A percentile compares a stretch with the other conserved stretches of the same genome.
These are phyloP conservation scores for Jaapia argillacea DNA, from an alignment of 768 basidiomycete genomes.

Conservation along the genomic window DNA sequence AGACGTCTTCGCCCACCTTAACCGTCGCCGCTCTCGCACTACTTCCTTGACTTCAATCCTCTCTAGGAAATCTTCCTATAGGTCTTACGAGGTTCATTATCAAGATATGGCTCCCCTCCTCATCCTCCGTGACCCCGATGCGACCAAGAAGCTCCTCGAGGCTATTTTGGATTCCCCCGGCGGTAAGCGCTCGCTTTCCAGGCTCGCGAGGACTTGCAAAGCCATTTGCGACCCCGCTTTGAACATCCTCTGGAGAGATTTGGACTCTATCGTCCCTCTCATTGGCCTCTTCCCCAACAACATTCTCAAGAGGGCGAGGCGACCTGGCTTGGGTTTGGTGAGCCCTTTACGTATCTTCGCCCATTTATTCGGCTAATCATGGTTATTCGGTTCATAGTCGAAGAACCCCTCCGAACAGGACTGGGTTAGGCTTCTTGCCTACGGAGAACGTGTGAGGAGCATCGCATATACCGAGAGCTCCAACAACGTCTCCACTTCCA, in stretches of 20 bases:
- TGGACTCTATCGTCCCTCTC: slow-evolving; percentile 66
- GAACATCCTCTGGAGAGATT: slow-evolving; percentile 65
- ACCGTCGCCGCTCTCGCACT: slow-evolving; percentile 20
- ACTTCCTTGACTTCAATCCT: too few relatives aligned
- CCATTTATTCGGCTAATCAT: too few relatives aligned
- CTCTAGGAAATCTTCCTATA: slow-evolving; percentile 15
- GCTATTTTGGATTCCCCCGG: slow-evolving; percentile 45
- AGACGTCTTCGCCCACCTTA: too few relatives aligned
- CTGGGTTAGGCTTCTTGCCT: slow-evolving; percentile 57
- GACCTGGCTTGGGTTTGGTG: slow-evolving; percentile 71
- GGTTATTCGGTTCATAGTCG: slow-evolving; percentile 32
- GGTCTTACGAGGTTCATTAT: slow-evolving; percentile 35
- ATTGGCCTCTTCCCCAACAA: slow-evolving; percentile 61
- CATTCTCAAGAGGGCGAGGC: slow-evolving; percentile 58
- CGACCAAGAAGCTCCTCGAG: slow-evolving; percentile 41
- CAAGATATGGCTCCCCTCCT: slow-evolving; percentile 36
- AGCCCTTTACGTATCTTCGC: too few relatives aligned
- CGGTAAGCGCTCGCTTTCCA: slow-evolving; percentile 57
- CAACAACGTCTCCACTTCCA: slow-evolving; percentile 50
- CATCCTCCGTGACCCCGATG: slow-evolving; percentile 56
- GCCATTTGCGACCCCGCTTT: slow-evolving; percentile 67
- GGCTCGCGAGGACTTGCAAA: slow-evolving; percentile 67
- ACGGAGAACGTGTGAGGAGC: slow-evolving; percentile 58
- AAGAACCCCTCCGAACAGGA: slow-evolving; percentile 56
- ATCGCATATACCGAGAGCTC: slow-evolving; percentile 61